Base-by-base conservation (phyloP, 352 stramenopile species). In the Elongisporangium senticosum region DNA sequence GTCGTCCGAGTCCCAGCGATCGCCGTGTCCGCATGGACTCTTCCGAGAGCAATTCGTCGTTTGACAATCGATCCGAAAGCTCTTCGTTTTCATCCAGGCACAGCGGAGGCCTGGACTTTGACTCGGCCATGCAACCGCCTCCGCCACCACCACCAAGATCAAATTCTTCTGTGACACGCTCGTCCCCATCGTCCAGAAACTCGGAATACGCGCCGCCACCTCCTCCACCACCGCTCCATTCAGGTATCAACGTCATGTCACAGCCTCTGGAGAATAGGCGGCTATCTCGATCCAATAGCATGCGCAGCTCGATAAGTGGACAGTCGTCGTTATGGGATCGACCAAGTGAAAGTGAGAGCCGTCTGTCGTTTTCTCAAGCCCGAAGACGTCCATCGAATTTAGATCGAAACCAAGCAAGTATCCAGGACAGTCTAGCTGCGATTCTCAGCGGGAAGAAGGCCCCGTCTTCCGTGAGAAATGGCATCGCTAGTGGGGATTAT, bases 401-500 rank as follows among this genome's bases (percentile, higher is more conserved):
- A 15, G 71, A 76, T 24, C 68, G 60, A 26, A 63, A 73, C 19
- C 87, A 85, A 55, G 54, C 74, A 8, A 64, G 65, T 50, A 58
- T 77, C 10, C 78, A 89, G n/a, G 72, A 72, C 51, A 89, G 67
- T 60, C 59, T 90, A 20, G 81, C 81, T 20, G 73, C 81, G 19
- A 88, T 90, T 61, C 63, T 90, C 22, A 76, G 75, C 28, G 75
- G 78, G n/a, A 63, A 73, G 23, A 72, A 69, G 7, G 47, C 62
- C 0, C 37, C 67, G 3, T 24, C 49, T 54, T 64, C 56, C 22
- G 49, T 58, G 11, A 43, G 33, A 43, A 43, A 43, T 43, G 33
- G 33, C 11, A 43, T 43, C 13, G 33, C 33, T 17, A 43, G 33
- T 17, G 33, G 33, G 11, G 33, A 43, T 6, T 43, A 43, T 10